A percentile compares a stretch with the other conserved stretches of the same genome.
Conservation (phyloP, 768 basidiomycete genomes). For the Hemileccinum rubropunctum region DNA sequence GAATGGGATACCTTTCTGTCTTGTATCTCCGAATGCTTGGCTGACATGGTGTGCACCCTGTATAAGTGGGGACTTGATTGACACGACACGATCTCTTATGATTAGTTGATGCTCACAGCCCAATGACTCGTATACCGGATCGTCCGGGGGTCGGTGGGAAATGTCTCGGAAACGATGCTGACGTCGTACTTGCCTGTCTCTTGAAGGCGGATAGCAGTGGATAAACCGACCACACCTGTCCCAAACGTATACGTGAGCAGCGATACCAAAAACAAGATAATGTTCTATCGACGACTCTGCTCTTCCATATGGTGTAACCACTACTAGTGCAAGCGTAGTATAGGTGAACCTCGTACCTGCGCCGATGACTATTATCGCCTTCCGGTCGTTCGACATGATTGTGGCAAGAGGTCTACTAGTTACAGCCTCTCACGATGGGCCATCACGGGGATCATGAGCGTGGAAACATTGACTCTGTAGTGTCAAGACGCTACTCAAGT, state of each 20-base stretch:
- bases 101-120: conserved; percentile 53
- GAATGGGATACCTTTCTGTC: conserved; percentile 50
- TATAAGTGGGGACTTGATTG: not conserved
- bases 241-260: not conserved
- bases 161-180: conserved; percentile 64
- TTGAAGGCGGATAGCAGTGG: conserved; percentile 70
- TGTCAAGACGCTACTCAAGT: too few species aligned
- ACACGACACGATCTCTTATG: not conserved
- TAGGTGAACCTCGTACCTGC: conserved; percentile 31
- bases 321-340: not conserved
- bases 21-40: conserved; percentile 46
- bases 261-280: not conserved
- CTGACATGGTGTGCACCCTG: conserved; percentile 84
- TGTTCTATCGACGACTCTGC: too few species aligned
- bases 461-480: too few species aligned
- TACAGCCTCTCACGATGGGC: too few species aligned
- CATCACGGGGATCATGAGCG: too few species aligned
- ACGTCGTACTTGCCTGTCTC: conserved; percentile 61
- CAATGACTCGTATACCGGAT: conserved; percentile 78
- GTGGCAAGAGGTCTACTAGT: too few species aligned
- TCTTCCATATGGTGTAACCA: too few species aligned
- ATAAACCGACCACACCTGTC: conserved; percentile 74
- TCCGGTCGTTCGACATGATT: conserved; percentile 17
- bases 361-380: conserved; percentile 38
- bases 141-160: conserved; percentile 72